A percentile compares a stretch with the other conserved stretches of the same genome.
phyloP scores from a whole-genome alignment of 2,329 filamentous ascomycete species.

The Thielaviopsis musarum region DNA sequence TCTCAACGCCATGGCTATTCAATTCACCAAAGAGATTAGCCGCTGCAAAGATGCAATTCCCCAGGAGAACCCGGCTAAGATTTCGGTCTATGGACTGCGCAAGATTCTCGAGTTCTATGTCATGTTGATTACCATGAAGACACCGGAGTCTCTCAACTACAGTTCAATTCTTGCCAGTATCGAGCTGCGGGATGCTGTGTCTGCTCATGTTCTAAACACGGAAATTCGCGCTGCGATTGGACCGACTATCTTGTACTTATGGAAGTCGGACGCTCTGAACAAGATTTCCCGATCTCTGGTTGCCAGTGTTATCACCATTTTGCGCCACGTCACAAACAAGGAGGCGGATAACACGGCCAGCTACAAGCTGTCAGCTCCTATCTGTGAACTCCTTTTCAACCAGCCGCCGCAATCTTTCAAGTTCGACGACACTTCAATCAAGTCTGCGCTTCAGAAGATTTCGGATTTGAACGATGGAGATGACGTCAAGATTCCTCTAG shows the following conservation, averaged over 20 bases:
- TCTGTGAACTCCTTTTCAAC: background rate
- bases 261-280: slow-evolving; percentile 73
- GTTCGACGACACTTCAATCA: slow-evolving; percentile 15
- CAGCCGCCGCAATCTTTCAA: slow-evolving; percentile 7
- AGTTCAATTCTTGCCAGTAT: slow-evolving; percentile 1
- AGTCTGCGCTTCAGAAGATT: slow-evolving; percentile 26
- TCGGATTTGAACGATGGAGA: slow-evolving; percentile 27
- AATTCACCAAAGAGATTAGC: slow-evolving; percentile 42
- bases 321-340: slow-evolving; percentile 2
- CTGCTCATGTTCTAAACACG: slow-evolving; percentile 61
- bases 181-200: slow-evolving; percentile 15
- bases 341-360: background rate
- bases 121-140: slow-evolving; percentile 5
- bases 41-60: slow-evolving; percentile 18
- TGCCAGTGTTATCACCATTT: slow-evolving; percentile 3
- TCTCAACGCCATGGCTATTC: slow-evolving; percentile 54
- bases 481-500: slow-evolving; percentile 27
- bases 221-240: slow-evolving; percentile 70
- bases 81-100: slow-evolving; percentile 47
- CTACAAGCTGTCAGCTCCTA: background rate
- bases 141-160: slow-evolving; percentile 3
- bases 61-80: slow-evolving; percentile 28
- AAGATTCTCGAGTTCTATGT: slow-evolving; percentile 69
- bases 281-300: slow-evolving; percentile 38
- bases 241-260: slow-evolving; percentile 59